Base-by-base conservation (phyloP, 805 yeast genomes). In the Yarrowia sp. region DNA sequence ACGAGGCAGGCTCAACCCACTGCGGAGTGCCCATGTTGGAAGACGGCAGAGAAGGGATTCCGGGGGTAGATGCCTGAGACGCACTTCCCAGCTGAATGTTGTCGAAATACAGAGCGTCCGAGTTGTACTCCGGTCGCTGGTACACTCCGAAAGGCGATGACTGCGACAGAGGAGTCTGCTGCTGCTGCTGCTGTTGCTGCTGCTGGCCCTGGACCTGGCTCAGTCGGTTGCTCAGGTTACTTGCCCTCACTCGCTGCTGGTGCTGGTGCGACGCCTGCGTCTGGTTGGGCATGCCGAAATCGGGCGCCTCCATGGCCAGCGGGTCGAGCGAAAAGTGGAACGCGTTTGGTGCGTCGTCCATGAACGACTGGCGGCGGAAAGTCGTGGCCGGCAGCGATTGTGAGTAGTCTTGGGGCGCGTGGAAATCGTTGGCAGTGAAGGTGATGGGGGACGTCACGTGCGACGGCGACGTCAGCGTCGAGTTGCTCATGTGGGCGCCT, bases 251-350 rank as follows among this genome's bases (percentile, higher is more conserved):
- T 15, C 46, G 61, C 30, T 55, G 46, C 46, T 55, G 64, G 6
- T 58, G 64, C 39, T 58, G 64, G n/a, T 58, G 64, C 14, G 39
- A 58, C 39, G 49, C 46, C 40, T 40, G 64, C 17, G 64, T 42
- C 33, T 47, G 46, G 50, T 67, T 68, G 36, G 52, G 69, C 42
- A 38, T 56, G 49, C 39, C 52, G 9, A 73, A 69, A 69, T 76
- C 70, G 13, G 82, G 79, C 8, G 84, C 85, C 65, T 84, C 87
- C 68, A 81, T 79, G 0, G 85, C 85, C 68, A 83, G 73, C 3
- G 85, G 84, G 69, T 82, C 84, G 36, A 83, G 76, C 56, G 81
- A 74, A 69, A 83, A 83, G 34, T 75, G 72, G 66, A 76, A 77
- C n/a, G 73, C 71, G 52, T 72, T 70, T 36, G 73, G 70, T 24